Percentiles rank a stretch among this genome's conserved stretches.
phyloP scores from a whole-genome alignment of 441 rosid species.

The Croton setiger region DNA sequence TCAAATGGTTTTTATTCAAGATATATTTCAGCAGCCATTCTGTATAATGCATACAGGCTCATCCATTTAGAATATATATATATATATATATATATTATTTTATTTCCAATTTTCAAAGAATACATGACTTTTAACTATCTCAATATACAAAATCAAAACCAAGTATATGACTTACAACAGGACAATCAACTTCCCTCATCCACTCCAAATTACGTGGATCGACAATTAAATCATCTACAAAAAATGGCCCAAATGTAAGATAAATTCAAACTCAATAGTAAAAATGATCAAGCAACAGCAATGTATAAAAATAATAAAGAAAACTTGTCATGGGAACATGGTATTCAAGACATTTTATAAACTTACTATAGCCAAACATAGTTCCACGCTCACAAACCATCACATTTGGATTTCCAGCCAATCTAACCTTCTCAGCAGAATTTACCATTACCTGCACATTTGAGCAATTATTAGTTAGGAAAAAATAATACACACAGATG shows the following conservation, averaged over 20 bases:
- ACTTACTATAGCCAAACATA: slow-evolving; percentile 97
- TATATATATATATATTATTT: background rate
- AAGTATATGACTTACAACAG: slow-evolving; percentile 65
- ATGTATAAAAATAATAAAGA: background rate
- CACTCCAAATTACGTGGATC: slow-evolving; percentile 96
- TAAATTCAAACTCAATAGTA: slow-evolving; percentile 24
- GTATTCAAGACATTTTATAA: slow-evolving; percentile 7
- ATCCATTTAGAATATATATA: too few relatives aligned
- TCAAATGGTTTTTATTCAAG: too few relatives aligned
- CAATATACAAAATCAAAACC: background rate
- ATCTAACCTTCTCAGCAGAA: slow-evolving; percentile 77
- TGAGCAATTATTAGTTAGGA: slow-evolving; percentile 13
- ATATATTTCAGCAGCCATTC: too few relatives aligned
- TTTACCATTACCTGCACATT: slow-evolving; percentile 70
- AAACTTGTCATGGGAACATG: background rate
- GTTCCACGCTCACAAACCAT: slow-evolving; percentile 98
- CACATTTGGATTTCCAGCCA: slow-evolving; percentile 86
- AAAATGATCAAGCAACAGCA: background rate
- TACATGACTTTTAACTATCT: background rate
- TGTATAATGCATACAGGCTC: too few relatives aligned
- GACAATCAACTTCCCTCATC: slow-evolving; percentile 94
- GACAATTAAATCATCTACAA: slow-evolving; percentile 84
- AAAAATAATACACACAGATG: slow-evolving; percentile 3
- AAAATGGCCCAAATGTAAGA: slow-evolving; percentile 21
- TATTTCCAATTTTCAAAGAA: background rate